Evolutionary conservation across 108 stramenopile genomes (phyloP).

Genomic region (Skeletonema marinoi): DNA sequence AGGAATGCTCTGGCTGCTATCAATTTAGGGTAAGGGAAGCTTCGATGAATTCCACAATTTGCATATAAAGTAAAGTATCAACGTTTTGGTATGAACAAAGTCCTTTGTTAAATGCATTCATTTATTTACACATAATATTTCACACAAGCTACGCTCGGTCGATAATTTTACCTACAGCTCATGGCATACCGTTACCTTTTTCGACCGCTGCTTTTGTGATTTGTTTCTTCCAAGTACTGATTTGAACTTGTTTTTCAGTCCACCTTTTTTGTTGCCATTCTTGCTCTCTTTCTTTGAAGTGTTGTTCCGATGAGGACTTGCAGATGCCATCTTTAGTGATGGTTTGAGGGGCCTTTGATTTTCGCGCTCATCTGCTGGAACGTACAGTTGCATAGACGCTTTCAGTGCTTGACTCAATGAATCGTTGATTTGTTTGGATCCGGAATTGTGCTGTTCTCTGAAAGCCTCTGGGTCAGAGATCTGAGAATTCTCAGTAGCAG

Average conservation of each 20-base stretch:
- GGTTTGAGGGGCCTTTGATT: neutral
- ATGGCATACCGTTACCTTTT: neutral
- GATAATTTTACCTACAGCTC: neutral
- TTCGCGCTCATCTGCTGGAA: neutral
- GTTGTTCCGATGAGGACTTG: neutral
- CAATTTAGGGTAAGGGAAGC: constrained; percentile 2
- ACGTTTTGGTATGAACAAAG: neutral
- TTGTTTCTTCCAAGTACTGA: neutral
- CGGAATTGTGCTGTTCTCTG: neutral
- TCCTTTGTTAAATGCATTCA: neutral
- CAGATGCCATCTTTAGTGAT: neutral
- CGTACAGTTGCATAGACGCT: neutral
- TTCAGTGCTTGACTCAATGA: neutral
- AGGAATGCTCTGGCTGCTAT: neutral
- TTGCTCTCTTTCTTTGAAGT: neutral
- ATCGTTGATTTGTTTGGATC: neutral
- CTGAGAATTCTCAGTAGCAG: too few species aligned
- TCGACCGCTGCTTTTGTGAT: neutral
- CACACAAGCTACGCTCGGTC: neutral
- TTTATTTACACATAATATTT: neutral
- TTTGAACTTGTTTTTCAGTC: neutral
- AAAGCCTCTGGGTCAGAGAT: neutral
- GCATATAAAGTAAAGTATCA: constrained; percentile 1
- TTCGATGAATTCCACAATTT: neutral
- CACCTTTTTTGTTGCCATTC: neutral